A percentile compares a stretch with the other conserved stretches of the same genome.
Conservation (phyloP, 306 rosid genomes). For the Nissolia schottii region DNA sequence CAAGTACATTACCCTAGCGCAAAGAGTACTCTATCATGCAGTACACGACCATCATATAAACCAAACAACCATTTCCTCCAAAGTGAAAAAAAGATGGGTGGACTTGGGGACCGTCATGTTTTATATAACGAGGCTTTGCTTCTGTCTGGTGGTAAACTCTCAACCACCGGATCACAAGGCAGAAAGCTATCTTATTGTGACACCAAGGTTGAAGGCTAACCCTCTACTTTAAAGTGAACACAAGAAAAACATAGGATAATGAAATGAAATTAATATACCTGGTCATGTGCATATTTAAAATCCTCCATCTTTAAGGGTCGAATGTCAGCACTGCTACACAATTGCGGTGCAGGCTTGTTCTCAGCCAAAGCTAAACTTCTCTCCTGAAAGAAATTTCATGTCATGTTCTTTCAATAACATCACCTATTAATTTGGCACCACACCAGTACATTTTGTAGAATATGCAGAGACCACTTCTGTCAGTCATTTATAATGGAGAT, state of each 20-base stretch:
- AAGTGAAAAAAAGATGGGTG: not conserved
- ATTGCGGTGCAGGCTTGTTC: conserved; percentile 64
- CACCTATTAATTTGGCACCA: not conserved
- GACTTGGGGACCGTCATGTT: not conserved
- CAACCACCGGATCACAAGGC: not conserved
- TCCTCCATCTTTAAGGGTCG: conserved; percentile 86
- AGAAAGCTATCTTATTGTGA: not conserved
- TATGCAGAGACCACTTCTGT: not conserved
- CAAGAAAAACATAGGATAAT: not conserved
- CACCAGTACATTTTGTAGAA: not conserved
- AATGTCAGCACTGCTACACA: conserved; percentile 65
- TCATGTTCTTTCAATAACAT: not conserved
- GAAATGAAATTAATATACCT: conserved; percentile 43
- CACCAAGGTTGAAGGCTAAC: not conserved
- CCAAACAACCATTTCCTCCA: not conserved
- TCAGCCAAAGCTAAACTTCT: conserved; percentile 59
- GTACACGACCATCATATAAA: not conserved
- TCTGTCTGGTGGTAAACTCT: no score
- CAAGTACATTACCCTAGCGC: not conserved
- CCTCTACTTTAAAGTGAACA: not conserved
- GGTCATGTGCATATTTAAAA: conserved; percentile 86
- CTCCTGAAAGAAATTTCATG: conserved; percentile 56
- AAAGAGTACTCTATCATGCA: not conserved
- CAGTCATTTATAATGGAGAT: not conserved
- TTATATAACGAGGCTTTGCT: no score